phyloP scores from a whole-genome alignment of 2,329 filamentous ascomycete genomes.

The Macrophomina tecta region DNA sequence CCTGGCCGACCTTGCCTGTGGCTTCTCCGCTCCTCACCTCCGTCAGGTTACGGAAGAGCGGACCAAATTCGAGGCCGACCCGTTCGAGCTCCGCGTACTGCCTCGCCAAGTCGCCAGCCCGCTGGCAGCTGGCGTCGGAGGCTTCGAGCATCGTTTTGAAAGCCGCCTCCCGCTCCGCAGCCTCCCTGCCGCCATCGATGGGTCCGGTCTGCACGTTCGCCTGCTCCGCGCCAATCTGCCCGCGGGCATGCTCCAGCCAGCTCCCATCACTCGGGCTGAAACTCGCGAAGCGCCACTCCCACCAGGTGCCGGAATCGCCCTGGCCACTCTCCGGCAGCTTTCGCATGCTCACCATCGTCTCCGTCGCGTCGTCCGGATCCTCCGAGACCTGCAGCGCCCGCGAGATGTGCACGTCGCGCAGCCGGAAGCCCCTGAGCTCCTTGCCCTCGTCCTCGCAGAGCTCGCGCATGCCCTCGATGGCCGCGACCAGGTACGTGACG shows the following conservation, averaged over 20 bases:
- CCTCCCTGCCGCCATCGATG: neutral
- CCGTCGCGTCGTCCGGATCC: neutral
- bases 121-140: neutral
- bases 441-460: neutral
- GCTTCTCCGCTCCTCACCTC: neutral
- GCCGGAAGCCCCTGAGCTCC: neutral
- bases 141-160: neutral
- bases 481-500: neutral
- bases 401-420: constrained; percentile 7
- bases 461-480: neutral
- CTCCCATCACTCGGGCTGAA: neutral
- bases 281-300: neutral
- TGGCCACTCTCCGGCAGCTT: neutral
- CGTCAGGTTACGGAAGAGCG: neutral
- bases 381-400: neutral
- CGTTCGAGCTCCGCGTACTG: neutral
- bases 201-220: neutral
- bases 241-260: constrained; percentile 3
- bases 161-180: neutral
- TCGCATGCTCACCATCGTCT: neutral
- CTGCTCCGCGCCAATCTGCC: neutral
- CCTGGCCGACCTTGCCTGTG: neutral
- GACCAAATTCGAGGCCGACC: neutral
- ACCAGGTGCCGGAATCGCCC: neutral
- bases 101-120: neutral